Base-by-base conservation (phyloP, 1,284 basidiomycete genomes). In the Inonotus obliquus region DNA sequence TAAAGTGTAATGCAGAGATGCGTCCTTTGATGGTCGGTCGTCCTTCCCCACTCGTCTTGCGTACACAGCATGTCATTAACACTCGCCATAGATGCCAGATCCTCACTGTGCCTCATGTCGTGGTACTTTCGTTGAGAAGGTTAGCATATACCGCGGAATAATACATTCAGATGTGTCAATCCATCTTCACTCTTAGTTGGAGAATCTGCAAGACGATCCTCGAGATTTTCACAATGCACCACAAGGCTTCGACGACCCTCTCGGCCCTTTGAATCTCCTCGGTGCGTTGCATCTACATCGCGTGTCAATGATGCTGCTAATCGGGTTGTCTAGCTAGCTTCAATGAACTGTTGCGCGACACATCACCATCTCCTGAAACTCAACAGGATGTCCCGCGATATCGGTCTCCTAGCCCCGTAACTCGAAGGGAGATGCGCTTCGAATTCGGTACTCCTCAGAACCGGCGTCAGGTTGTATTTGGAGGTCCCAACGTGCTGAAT, bases 1-100 rank as follows among this genome's bases (percentile, higher is more conserved):
- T 58, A 13, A 69, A 90, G 90, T 92, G 90, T 69, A 79, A 84
- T 71, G 81, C 86, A 62, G 90, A 92, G 74, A 92, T 89, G 87
- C 75, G 83, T 57, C 89, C 90, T 1, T 72, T 91, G 55, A 91
- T 91, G 89, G 90, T 90, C 65, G 58, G 80, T 73, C 4, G 48
- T 21, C 21, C 17, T 29, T 49, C 14, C 32, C 13, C n/a, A 17
- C 49, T 32, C 4, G 14, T 25, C 14, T 32, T 32, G 9, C 4
- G 4, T 32, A 9, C 32, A 27, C 21, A 52, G 32, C 41, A 27
- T 21, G 6, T 44, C 25, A 9, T 44, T 6, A 21, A 21, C 41
- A 52, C 35, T 25, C 57, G 68, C 48, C 47, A 52, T 67, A 89
- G 89, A 80, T 83, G 2, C 89, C 89, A 55, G 82, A 91, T 74